Evolutionary conservation across 2,329 filamentous ascomycete species (phyloP).

Genomic region (Cytospora chrysosperma): DNA sequence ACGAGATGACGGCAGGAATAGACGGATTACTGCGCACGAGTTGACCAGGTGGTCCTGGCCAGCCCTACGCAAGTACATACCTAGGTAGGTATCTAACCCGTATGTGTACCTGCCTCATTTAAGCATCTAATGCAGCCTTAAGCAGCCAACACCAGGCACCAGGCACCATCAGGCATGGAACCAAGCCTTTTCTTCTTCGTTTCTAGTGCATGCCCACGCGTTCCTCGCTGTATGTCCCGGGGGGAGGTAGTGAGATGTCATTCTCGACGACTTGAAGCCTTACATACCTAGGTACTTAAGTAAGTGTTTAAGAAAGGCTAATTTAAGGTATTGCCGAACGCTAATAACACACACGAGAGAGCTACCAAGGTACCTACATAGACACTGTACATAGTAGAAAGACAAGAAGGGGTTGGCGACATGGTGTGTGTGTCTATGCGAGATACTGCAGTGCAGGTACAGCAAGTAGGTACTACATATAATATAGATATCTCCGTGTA

Average conservation of each 20-base stretch:
- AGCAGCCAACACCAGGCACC: neutral
- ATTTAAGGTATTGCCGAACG: neutral
- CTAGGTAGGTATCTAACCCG: neutral
- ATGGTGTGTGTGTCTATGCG: neutral
- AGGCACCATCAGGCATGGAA: too few relatives aligned
- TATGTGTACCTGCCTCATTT: neutral
- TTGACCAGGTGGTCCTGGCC: conserved; percentile 14
- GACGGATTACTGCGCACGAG: too few relatives aligned
- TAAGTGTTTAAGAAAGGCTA: neutral
- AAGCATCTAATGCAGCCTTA: neutral
- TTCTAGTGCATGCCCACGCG: too few relatives aligned
- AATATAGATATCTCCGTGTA: neutral
- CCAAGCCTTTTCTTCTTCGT: too few relatives aligned
- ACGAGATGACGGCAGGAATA: conserved; percentile 12
- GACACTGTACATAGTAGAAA: neutral
- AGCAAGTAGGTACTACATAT: too few relatives aligned
- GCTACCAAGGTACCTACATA: too few relatives aligned
- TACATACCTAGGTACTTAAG: too few relatives aligned
- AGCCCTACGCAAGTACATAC: conserved; percentile 13
- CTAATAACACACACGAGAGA: neutral
- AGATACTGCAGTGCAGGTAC: neutral
- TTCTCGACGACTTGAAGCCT: too few relatives aligned
- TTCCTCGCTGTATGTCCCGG: too few relatives aligned
- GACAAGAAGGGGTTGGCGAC: neutral
- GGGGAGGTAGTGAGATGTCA: too few relatives aligned